Base-by-base conservation (phyloP, 1,284 basidiomycete species). In the Tremellales sp. region DNA sequence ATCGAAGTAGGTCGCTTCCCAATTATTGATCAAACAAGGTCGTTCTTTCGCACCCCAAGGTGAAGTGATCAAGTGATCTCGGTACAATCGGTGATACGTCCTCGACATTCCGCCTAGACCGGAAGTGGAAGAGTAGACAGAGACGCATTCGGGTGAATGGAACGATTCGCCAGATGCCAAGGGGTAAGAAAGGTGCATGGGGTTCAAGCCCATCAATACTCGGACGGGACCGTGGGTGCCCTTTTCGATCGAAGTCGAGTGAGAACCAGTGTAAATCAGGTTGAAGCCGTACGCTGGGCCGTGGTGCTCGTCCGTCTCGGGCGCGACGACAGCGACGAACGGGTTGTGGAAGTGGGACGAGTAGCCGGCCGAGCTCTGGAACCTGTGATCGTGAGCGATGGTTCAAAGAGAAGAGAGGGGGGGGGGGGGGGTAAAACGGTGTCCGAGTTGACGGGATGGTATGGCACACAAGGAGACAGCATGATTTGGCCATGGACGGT, bases 1-100 rank as follows among this genome's bases (percentile, higher is more conserved):
- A 48, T 64, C 59, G 45, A 66, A 66, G 46, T 64, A 67, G 13
- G 61, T 55, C 23, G 57, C 65, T 51, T 69, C 67, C 67, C 67
- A 69, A 42, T 58, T 62, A 50, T 69, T 69, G 45, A 66, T 44
- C 27, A 69, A 49, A 7, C 43, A 45, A 1, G 67, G 65, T 41
- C 67, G 51, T 6, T 49, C 41, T 12, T 49, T 40, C 31, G 49
- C 41, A 5, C 53, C 53, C 46, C 44, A 62, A 21, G 29, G 31
- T 2, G 44, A 46, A 15, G 51, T 43, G 21, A 45, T 54, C 10
- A 67, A 53, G 50, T 67, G 58, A n/a, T 60, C 27, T 21, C 58
- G 53, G 50, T 57, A 65, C 19, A 69, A 42, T 10, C 46, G 11
- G 51, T 69, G 67, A 39, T 42, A 53, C 2, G 29, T 17, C 24